Conservation (phyloP, 257 asterid genomes). For the Ehretia macrophylla region DNA sequence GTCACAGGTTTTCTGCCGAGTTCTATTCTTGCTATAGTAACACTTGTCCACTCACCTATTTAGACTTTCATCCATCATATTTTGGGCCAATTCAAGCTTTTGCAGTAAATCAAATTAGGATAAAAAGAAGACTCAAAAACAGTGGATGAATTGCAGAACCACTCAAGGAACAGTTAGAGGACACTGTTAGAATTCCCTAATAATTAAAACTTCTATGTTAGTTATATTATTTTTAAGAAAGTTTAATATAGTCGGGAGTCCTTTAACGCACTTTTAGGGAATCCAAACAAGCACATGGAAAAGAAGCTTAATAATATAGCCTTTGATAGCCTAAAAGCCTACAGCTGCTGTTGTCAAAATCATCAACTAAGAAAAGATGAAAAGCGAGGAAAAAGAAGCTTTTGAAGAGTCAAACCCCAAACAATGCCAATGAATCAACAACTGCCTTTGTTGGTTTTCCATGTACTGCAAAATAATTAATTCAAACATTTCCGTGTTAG, state of each 20-base stretch:
- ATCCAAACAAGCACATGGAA: too few relatives aligned
- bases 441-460: conserved; percentile 86
- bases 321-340: too few relatives aligned
- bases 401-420: conserved; percentile 74
- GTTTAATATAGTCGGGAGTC: too few relatives aligned
- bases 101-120: not conserved
- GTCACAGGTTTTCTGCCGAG: too few relatives aligned
- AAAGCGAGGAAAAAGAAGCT: conserved; percentile 10
- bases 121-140: not conserved
- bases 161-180: too few relatives aligned
- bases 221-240: too few relatives aligned
- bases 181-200: too few relatives aligned
- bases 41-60: not conserved
- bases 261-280: too few relatives aligned
- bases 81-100: not conserved
- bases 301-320: too few relatives aligned
- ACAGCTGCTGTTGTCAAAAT: not conserved
- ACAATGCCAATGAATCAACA: conserved; percentile 86
- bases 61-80: not conserved
- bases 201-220: too few relatives aligned
- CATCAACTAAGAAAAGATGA: conserved; percentile 2
- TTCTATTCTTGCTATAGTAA: not conserved
- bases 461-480: conserved; percentile 55
- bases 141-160: not conserved
- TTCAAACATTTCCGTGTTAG: conserved; percentile 15